These are phyloP conservation scores for Lipomyces kockii DNA, from an alignment of 805 yeast genomes.

Conservation along the genomic window DNA sequence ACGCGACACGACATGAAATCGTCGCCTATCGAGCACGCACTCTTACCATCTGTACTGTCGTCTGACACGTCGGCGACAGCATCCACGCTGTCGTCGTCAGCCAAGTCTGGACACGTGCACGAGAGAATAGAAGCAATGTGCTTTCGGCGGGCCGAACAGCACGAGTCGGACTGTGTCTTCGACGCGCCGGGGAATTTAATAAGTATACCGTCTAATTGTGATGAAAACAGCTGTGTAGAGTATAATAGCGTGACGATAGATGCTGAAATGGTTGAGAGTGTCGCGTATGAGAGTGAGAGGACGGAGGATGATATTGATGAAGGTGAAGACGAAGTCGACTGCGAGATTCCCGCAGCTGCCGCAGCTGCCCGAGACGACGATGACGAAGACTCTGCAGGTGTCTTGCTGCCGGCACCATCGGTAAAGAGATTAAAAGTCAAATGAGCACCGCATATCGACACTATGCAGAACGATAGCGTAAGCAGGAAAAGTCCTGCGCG, in stretches of 20 bases:
- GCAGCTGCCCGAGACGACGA: constrained; percentile 12
- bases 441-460: constrained; percentile 22
- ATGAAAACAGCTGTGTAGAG: background rate
- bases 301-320: constrained; percentile 2
- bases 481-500: constrained; percentile 18
- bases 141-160: constrained; percentile 12
- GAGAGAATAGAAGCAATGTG: background rate
- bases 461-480: constrained; percentile 22
- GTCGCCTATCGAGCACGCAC: constrained; percentile 32
- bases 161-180: constrained; percentile 2
- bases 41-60: background rate
- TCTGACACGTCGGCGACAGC: background rate
- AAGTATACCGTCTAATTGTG: background rate
- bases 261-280: constrained; percentile 3
- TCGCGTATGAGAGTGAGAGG: constrained; percentile 8
- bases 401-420: constrained; percentile 8
- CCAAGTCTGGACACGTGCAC: constrained; percentile 7
- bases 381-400: background rate
- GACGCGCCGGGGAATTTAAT: background rate
- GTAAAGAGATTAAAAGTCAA: constrained; percentile 4
- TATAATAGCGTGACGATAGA: constrained; percentile 3
- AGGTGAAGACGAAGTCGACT: constrained; percentile 18
- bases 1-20: constrained; percentile 34
- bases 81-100: background rate
- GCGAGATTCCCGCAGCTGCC: constrained; percentile 19